These are phyloP conservation scores for Alternaria angustiovoidea DNA, from an alignment of 2,329 filamentous ascomycete species.

Conservation along the genomic window DNA sequence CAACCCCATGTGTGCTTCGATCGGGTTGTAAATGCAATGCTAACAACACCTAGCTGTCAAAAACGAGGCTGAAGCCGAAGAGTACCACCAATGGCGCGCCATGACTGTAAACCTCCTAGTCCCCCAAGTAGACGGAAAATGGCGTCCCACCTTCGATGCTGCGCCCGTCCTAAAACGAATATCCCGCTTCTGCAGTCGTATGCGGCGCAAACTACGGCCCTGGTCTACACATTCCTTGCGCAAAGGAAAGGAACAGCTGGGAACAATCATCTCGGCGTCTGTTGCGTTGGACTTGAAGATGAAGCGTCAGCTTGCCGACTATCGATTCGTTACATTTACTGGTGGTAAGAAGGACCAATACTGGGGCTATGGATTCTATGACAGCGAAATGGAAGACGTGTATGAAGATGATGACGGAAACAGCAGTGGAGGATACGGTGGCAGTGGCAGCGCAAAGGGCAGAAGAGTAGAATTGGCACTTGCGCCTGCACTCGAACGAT, in stretches of 20 bases:
- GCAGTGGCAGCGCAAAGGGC: conserved; percentile 20
- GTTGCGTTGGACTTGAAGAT: conserved; percentile 50
- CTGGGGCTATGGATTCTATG: conserved; percentile 48
- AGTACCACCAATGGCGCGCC: conserved; percentile 49
- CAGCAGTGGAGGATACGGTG: conserved; percentile 20
- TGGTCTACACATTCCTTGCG: conserved; percentile 42
- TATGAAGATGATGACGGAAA: conserved; percentile 39
- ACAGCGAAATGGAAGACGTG: conserved; percentile 50
- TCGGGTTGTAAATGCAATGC: not conserved
- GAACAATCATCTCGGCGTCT: conserved; percentile 46
- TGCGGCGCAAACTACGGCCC: conserved; percentile 44
- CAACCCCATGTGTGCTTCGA: not conserved
- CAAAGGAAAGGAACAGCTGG: conserved; percentile 42
- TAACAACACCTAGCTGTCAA: conserved; percentile 42
- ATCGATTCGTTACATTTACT: conserved; percentile 49
- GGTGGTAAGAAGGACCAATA: conserved; percentile 43
- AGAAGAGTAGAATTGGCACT: conserved; percentile 45
- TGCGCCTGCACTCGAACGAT: conserved; percentile 50
- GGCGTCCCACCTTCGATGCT: conserved; percentile 48
- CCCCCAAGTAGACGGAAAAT: conserved; percentile 48
- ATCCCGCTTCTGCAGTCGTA: conserved; percentile 39
- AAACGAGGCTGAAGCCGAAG: conserved; percentile 47
- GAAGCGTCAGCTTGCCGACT: conserved; percentile 49
- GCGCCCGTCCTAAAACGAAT: conserved; percentile 47
- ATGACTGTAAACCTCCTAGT: conserved; percentile 49